A percentile compares a stretch with the other conserved stretches of the same genome.
phyloP scores from a whole-genome alignment of 2,329 filamentous ascomycete species.

The Ophiostoma sp. region DNA sequence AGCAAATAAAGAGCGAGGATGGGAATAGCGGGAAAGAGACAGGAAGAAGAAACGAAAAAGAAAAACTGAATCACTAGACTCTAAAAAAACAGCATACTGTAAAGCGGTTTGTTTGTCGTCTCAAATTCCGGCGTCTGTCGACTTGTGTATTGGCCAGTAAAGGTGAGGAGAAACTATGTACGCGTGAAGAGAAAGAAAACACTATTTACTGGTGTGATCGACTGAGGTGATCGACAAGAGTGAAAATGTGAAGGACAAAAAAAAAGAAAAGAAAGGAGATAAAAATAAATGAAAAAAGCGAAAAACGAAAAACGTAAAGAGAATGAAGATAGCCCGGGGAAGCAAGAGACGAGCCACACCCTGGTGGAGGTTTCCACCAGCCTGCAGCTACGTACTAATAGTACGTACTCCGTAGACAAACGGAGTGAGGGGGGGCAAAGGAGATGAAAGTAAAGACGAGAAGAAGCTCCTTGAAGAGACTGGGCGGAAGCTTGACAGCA shows the following conservation, averaged over 20 bases:
- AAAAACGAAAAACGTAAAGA: not conserved
- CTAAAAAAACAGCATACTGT: not conserved
- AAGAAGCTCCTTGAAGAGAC: not conserved
- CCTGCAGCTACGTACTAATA: not conserved
- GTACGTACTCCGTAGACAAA: too few relatives aligned
- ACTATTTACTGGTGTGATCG: too few relatives aligned
- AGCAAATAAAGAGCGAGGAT: not conserved
- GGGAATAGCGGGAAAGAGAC: not conserved
- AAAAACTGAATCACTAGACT: not conserved
- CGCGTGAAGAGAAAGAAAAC: not conserved
- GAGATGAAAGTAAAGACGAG: not conserved
- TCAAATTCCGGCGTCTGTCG: not conserved
- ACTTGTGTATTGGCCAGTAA: not conserved
- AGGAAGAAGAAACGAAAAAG: not conserved
- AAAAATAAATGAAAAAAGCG: too few relatives aligned
- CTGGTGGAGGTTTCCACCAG: not conserved
- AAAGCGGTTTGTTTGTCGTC: not conserved
- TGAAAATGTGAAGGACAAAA: not conserved
- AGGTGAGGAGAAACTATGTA: not conserved
- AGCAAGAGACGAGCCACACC: not conserved
- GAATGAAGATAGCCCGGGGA: not conserved
- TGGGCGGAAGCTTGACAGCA: not conserved
- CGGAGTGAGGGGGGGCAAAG: not conserved
- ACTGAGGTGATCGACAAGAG: not conserved
- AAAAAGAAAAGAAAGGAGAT: not conserved